A percentile compares a stretch with the other conserved stretches of the same genome.
Conservation (phyloP, 108 stramenopile genomes). For the Cyclotella atomus region DNA sequence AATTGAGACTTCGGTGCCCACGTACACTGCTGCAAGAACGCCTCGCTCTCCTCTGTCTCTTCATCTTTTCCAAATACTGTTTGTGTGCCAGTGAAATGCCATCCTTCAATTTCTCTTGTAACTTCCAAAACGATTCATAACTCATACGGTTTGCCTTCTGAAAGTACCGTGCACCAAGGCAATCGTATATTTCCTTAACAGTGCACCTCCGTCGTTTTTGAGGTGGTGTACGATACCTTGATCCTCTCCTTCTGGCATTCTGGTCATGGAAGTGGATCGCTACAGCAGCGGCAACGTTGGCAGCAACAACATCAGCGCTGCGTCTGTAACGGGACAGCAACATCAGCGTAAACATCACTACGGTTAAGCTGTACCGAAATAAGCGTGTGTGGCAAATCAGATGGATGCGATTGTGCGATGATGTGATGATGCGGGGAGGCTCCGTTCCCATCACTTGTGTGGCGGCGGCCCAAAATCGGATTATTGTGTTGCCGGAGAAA, state of each 20-base stretch:
- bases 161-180: background rate
- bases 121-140: background rate
- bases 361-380: background rate
- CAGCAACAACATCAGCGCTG: background rate
- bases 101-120: constrained; percentile 1
- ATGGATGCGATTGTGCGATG: background rate
- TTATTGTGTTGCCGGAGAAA: no score
- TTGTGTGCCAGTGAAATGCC: background rate
- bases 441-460: no score
- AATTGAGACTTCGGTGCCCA: background rate
- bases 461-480: no score
- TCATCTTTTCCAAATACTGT: background rate
- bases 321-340: background rate
- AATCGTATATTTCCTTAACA: background rate
- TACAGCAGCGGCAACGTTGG: background rate
- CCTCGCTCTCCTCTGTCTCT: background rate
- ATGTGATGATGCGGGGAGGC: no score
- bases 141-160: background rate
- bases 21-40: background rate
- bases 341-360: background rate
- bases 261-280: background rate
- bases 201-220: background rate
- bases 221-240: background rate
- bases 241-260: background rate
- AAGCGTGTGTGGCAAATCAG: no score